These are phyloP conservation scores for Globisporangium lucens DNA, from an alignment of 352 stramenopile species.

Conservation along the genomic window DNA sequence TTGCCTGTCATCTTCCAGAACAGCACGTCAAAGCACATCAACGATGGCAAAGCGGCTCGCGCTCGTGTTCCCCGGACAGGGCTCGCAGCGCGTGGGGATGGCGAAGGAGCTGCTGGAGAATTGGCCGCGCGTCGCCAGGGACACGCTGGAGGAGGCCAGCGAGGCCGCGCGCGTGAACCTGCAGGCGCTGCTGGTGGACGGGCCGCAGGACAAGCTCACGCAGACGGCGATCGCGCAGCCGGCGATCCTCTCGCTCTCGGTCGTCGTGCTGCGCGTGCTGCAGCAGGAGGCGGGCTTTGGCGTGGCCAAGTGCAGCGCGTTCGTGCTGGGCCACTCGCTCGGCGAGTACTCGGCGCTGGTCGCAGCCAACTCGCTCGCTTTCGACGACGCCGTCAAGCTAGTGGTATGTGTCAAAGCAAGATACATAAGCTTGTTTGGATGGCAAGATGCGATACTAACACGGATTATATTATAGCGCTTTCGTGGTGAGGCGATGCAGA, in stretches of 20 bases:
- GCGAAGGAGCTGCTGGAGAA: slow-evolving; percentile 65
- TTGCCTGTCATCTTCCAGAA: not conserved
- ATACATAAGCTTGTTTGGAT: too few relatives aligned
- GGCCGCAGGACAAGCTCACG: slow-evolving; percentile 58
- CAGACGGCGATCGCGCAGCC: slow-evolving; percentile 75
- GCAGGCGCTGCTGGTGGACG: slow-evolving; percentile 51
- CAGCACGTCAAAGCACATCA: not conserved
- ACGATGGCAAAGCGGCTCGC: slow-evolving; percentile 35
- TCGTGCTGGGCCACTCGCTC: slow-evolving; percentile 78
- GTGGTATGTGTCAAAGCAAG: slow-evolving; percentile 18
- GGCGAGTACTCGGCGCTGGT: slow-evolving; percentile 87
- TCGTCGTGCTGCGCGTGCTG: slow-evolving; percentile 69
- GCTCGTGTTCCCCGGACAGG: slow-evolving; percentile 84
- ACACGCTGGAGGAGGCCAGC: slow-evolving; percentile 75
- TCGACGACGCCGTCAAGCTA: slow-evolving; percentile 62
- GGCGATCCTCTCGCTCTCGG: slow-evolving; percentile 76
- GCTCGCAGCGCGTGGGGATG: slow-evolving; percentile 82
- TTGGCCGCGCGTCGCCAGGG: slow-evolving; percentile 52
- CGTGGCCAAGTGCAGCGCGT: slow-evolving; percentile 26
- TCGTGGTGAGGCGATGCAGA: slow-evolving; percentile 69
- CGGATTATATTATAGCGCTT: slow-evolving; percentile 34
- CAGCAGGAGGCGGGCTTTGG: slow-evolving; percentile 54
- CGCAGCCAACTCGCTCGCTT: slow-evolving; percentile 54
- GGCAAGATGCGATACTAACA: not conserved
- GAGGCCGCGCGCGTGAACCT: slow-evolving; percentile 67